Conservation (phyloP, 75 land plant genomes). For the Larix kaempferi region DNA sequence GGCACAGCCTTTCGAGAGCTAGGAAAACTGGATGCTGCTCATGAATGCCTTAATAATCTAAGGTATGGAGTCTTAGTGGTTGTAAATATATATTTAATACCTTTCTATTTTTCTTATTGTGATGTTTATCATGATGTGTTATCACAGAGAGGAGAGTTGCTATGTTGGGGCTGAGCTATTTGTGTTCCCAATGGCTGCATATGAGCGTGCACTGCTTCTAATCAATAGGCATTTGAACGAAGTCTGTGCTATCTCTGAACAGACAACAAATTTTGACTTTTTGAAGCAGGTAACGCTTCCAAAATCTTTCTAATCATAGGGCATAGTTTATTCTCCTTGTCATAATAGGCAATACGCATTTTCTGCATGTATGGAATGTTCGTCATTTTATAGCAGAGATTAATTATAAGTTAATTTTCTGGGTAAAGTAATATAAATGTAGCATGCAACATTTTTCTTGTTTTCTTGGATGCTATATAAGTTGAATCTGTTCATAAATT, state of each 20-base stretch:
- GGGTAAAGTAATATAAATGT: too few species aligned
- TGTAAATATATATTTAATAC: neutral
- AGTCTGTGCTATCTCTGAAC: neutral
- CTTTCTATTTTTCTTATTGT: neutral
- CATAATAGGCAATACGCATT: neutral
- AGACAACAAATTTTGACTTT: slow-evolving; percentile 16
- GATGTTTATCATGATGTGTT: neutral
- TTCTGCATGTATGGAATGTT: neutral
- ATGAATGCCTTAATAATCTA: slow-evolving; percentile 18
- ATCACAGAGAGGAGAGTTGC: slow-evolving; percentile 27
- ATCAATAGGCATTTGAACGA: slow-evolving; percentile 17
- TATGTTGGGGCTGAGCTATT: slow-evolving; percentile 35
- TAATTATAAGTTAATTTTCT: too few species aligned
- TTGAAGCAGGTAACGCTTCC: neutral
- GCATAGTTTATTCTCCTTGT: neutral
- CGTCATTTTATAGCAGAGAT: too few species aligned
- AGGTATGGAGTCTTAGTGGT: slow-evolving; percentile 13
- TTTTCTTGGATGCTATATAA: too few species aligned
- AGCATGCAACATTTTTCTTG: too few species aligned
- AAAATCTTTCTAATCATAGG: neutral
- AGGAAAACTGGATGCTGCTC: slow-evolving; percentile 30
- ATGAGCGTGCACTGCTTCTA: slow-evolving; percentile 39
- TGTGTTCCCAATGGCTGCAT: slow-evolving; percentile 44
- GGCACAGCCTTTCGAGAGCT: slow-evolving; percentile 45
- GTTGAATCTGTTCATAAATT: too few species aligned